Evolutionary conservation across 2,329 filamentous ascomycete species (phyloP).

Genomic region (Colletotrichum agaves): DNA sequence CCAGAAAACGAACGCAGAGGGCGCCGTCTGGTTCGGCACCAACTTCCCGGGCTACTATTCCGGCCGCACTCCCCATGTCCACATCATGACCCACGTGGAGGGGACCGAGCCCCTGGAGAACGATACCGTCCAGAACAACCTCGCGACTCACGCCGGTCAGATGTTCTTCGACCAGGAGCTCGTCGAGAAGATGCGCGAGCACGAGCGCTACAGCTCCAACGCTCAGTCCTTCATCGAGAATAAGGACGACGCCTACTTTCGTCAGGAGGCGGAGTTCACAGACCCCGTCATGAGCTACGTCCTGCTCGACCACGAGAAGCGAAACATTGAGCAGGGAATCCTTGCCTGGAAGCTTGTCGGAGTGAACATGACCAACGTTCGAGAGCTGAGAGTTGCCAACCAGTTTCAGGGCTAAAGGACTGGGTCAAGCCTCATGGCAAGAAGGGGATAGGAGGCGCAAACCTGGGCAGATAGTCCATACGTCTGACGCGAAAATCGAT

Average conservation of each 20-base stretch:
- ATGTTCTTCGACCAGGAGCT: slow-evolving; percentile 26
- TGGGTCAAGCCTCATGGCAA: no score
- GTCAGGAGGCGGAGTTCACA: slow-evolving; percentile 59
- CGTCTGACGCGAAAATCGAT: no score
- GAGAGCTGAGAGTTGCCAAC: slow-evolving; percentile 9
- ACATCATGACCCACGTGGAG: slow-evolving; percentile 50
- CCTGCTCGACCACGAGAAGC: slow-evolving; percentile 58
- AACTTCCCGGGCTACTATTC: slow-evolving; percentile 58
- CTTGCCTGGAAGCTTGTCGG: slow-evolving; percentile 53
- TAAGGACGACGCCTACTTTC: slow-evolving; percentile 61
- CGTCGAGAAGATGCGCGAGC: slow-evolving; percentile 53
- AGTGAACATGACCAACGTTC: slow-evolving; percentile 49
- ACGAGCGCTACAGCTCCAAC: slow-evolving; percentile 47
- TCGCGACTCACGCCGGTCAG: slow-evolving; percentile 45
- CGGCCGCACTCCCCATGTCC: slow-evolving; percentile 50
- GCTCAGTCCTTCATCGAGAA: slow-evolving; percentile 61
- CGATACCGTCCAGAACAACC: slow-evolving; percentile 34
- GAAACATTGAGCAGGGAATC: slow-evolving; percentile 57
- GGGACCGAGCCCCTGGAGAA: slow-evolving; percentile 40
- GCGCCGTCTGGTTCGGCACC: slow-evolving; percentile 51
- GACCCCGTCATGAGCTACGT: slow-evolving; percentile 69
- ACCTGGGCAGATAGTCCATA: no score
- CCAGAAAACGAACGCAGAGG: slow-evolving; percentile 38
- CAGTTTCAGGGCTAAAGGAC: not conserved
- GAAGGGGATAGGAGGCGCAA: no score